Percentiles rank a stretch among this genome's conserved stretches.
phyloP scores from a whole-genome alignment of 2,329 filamentous ascomycete genomes.

The Ophiocordyceps robertsii region DNA sequence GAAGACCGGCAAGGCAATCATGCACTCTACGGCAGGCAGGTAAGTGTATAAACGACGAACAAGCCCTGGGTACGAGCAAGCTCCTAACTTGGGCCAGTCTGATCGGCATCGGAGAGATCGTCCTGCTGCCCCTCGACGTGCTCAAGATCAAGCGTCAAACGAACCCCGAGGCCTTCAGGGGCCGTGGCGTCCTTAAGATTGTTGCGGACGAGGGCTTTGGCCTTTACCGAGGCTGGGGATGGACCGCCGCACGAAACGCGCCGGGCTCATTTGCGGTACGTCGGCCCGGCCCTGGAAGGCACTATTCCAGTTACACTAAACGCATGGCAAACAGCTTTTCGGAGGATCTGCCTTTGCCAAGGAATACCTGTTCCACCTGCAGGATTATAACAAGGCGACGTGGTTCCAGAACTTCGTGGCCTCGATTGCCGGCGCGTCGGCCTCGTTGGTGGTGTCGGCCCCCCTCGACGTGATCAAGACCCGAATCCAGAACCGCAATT shows the following conservation, averaged over 20 bases:
- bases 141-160: conserved; percentile 99
- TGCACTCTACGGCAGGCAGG: conserved; percentile 94
- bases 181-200: conserved; percentile 80
- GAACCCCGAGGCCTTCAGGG: conserved; percentile 95
- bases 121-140: conserved; percentile 88
- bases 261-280: conserved; percentile 91
- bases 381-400: conserved; percentile 87
- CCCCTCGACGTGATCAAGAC: conserved; percentile 98
- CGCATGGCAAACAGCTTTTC: conserved; percentile 55
- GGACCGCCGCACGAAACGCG: conserved; percentile 94
- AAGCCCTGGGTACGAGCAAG: neutral
- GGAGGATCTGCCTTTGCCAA: conserved; percentile 96
- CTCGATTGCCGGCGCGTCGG: conserved; percentile 86
- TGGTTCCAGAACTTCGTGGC: conserved; percentile 98
- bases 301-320: neutral
- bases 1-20: conserved; percentile 94
- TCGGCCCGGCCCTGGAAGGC: conserved; percentile 7
- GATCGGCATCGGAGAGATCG: conserved; percentile 94
- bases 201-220: conserved; percentile 89
- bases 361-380: conserved; percentile 80
- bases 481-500: conserved; percentile 95
- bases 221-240: conserved; percentile 89
- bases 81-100: conserved; percentile 36
- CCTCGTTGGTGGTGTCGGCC: conserved; percentile 91
- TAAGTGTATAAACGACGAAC: conserved; percentile 21